Evolutionary conservation across 2,329 filamentous ascomycete species (phyloP).

Genomic region (Colletotrichum liriopes): DNA sequence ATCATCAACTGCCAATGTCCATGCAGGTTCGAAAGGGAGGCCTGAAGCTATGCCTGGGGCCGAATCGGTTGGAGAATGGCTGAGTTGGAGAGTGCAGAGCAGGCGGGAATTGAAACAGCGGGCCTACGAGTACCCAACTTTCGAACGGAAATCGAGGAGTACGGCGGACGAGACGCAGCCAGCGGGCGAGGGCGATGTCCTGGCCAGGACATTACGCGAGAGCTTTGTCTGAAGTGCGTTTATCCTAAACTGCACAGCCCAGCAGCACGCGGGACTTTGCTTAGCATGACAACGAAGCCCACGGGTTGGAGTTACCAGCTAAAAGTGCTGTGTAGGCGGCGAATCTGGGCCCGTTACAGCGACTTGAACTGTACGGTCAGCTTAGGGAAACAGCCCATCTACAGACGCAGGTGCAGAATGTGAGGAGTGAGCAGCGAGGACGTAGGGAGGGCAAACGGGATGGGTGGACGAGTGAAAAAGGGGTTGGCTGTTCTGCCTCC

Average conservation of each 20-base stretch:
- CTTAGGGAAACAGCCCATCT: conserved; percentile 1
- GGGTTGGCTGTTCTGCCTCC: neutral
- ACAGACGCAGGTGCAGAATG: conserved; percentile 8
- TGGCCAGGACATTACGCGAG: neutral
- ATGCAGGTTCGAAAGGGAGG: neutral
- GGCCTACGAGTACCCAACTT: neutral
- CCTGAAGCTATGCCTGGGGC: neutral
- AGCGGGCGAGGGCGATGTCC: neutral
- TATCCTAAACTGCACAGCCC: neutral
- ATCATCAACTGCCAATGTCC: neutral
- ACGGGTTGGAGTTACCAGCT: conserved; percentile 12
- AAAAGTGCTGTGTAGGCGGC: conserved; percentile 4
- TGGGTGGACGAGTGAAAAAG: neutral
- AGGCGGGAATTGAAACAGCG: neutral
- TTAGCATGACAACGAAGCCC: conserved; percentile 3
- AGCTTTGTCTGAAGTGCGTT: neutral
- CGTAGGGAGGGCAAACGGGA: neutral
- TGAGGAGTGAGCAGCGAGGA: neutral
- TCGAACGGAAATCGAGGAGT: neutral
- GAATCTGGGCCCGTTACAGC: neutral
- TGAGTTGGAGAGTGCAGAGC: no score
- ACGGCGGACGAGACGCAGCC: neutral
- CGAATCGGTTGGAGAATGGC: neutral
- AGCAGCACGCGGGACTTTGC: no score
- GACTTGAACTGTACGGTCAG: neutral